Evolutionary conservation across 148 eudicot genomes (phyloP).

Genomic region (Silene latifolia): DNA sequence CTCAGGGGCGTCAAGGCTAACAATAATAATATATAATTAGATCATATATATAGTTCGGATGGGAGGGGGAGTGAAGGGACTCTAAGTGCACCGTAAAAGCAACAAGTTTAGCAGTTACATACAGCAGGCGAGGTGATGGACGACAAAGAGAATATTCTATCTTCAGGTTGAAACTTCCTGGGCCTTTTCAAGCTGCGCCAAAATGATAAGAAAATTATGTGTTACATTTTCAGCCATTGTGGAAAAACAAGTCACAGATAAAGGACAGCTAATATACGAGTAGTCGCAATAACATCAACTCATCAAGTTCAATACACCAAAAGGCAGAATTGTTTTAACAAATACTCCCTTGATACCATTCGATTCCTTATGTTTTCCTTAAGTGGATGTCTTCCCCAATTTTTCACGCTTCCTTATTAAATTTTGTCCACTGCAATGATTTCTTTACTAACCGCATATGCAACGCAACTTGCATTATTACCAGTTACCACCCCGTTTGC

Average conservation of each 20-base stretch:
- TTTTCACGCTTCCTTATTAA: background rate
- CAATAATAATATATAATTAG: too few relatives aligned
- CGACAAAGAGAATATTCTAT: slow-evolving; percentile 78
- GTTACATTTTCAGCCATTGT: background rate
- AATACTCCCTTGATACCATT: background rate
- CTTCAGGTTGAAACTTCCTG: slow-evolving; percentile 83
- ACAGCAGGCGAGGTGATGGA: slow-evolving; percentile 86
- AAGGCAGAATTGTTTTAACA: background rate
- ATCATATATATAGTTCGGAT: background rate
- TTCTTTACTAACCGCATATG: background rate
- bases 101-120: slow-evolving; percentile 25
- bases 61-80: background rate
- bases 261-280: background rate
- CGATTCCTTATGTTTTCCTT: background rate
- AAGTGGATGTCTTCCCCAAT: background rate
- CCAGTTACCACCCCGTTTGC: background rate
- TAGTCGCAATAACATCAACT: background rate
- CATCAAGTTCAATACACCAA: background rate
- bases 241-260: background rate
- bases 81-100: background rate
- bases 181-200: slow-evolving; percentile 66
- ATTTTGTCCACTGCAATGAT: too few relatives aligned
- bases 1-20: background rate
- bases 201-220: background rate
- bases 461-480: background rate